Base-by-base conservation (phyloP, 352 stramenopile genomes). In the Globisporangium heterothallicum region DNA sequence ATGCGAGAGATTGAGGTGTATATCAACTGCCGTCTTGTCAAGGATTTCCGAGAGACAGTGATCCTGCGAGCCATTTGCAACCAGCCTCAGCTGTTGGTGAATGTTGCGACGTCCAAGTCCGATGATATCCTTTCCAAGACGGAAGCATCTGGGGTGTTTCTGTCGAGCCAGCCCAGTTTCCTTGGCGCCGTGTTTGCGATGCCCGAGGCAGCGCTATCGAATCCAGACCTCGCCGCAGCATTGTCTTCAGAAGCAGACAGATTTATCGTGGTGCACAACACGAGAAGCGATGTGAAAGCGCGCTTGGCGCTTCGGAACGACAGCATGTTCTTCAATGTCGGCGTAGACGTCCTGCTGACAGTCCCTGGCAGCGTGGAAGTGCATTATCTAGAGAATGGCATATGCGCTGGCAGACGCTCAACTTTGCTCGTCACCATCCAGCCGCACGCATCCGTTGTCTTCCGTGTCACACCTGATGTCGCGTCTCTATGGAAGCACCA, bases 1-100 rank as follows among this genome's bases (percentile, higher is more conserved):
- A 66, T 76, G n/a, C 79, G 81, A 41, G 82, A 92, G 55, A 84
- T 94, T 34, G 84, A 94, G 56, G 78, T 92, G 16, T 94, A 94
- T 44, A 68, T 94, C 40, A 94, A 84, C 63, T 94, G 84, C 43
- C 84, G 84, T 34, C 66, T 94, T 14, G 84, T 94, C 26, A 92
- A 92, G 58, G 84, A 94, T 56, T 94, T 94, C 42, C 71, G 84
- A 18, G 84, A 94, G 60, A 94, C 79, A 0, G 84, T 94, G 0
- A 70, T 88, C 25, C 58, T 94, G 9, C 75, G 76, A 8, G 81
- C 81, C 3, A 79, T 90, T 19, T 94, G 84, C 46, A 83, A 86
- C 29, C 76, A 80, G 24, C 82, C 84, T 25, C 84, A 94, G 53
- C 43, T 94, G 27, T 73, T 82, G 51, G 81, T 89, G 4, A 72